Evolutionary conservation across 176 grass and related monocot species (phyloP), one percentile per base, ranked within the genome.

Genomic region (Urochloa ruziziensis): DNA sequence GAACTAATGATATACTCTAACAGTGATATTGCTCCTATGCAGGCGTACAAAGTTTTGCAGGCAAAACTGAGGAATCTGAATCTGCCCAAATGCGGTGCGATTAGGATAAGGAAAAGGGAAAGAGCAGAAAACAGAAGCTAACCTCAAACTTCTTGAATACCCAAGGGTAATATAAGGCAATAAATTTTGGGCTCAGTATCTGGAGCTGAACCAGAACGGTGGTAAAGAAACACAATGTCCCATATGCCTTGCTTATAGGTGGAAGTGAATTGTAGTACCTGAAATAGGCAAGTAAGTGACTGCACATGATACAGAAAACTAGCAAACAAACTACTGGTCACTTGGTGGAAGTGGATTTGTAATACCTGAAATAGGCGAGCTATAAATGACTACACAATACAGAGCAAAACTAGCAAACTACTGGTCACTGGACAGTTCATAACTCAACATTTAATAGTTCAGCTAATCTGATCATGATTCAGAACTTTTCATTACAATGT

Each of bases 211-310:
- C 75, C 13, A 85, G 77, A 25, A 81, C 77, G 4, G 95, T 88
- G 23, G 86, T 88, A 34, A 92, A 73, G 79, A 97, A 85, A 86
- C 95, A 97, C 59, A 88, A 66, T 80, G 92, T 94, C 37, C 92
- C 92, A 78, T 83, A 97, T 69, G 95, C 92, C 90, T 94, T 97
- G 78, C 90, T 89, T 82, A 97, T 88, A 29, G 95, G 92, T 73
- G 92, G 94, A 94, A 97, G 94, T 30, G 94, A 94, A 63, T 94
- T 92, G 84, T 97, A 97, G 89, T 89, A 97, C 87, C 92, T 97
- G 92, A 48, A 84, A 85, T 40, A 81, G 63, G 32, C 74, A 82
- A 79, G 25, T 23, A 67, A 79, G 73, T 21, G 30, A 72, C 28
- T 14, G 70, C 17, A 23, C 32, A 40, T 51, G 10, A 59, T 13